Conservation (phyloP, 495 filamentous ascomycete genomes). For the Lophium mytilinum region DNA sequence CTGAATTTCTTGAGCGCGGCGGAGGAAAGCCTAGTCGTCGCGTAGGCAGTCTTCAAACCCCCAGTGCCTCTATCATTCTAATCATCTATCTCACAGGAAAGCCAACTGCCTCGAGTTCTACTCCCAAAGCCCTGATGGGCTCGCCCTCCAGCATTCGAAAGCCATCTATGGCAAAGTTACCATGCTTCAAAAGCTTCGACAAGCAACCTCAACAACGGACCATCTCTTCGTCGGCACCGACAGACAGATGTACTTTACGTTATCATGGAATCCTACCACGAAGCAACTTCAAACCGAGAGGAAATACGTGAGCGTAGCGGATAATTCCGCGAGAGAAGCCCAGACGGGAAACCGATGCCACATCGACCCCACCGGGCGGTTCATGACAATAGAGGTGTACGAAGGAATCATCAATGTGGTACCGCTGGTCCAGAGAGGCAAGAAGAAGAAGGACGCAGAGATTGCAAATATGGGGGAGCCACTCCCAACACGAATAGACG, state of each 20-base stretch:
- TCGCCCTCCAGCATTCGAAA: constrained; percentile 54
- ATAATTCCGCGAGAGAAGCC: constrained; percentile 71
- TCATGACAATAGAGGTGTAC: constrained; percentile 79
- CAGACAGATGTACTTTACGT: constrained; percentile 78
- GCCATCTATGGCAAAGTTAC: constrained; percentile 74
- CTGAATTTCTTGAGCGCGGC: constrained; percentile 63
- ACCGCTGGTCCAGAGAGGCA: constrained; percentile 55
- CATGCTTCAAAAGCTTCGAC: constrained; percentile 75
- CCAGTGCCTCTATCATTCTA: neutral
- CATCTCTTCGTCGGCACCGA: constrained; percentile 91
- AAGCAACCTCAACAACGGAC: constrained; percentile 63
- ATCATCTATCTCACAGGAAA: constrained; percentile 51
- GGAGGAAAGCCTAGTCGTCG: constrained; percentile 75
- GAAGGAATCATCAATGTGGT: constrained; percentile 78
- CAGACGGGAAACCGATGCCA: constrained; percentile 67
- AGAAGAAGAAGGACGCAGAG: constrained; percentile 40
- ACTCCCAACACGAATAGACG: constrained; percentile 66
- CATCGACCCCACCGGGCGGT: constrained; percentile 72
- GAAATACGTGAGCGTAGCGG: constrained; percentile 61
- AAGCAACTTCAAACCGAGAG: constrained; percentile 59
- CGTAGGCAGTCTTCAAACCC: constrained; percentile 48
- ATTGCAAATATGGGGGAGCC: constrained; percentile 58
- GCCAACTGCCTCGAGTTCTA: constrained; percentile 90
- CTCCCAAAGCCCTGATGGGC: constrained; percentile 48
- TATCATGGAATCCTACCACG: constrained; percentile 67